phyloP scores from a whole-genome alignment of 1,139 yeast species.

The Hyphopichia khmerensis region DNA sequence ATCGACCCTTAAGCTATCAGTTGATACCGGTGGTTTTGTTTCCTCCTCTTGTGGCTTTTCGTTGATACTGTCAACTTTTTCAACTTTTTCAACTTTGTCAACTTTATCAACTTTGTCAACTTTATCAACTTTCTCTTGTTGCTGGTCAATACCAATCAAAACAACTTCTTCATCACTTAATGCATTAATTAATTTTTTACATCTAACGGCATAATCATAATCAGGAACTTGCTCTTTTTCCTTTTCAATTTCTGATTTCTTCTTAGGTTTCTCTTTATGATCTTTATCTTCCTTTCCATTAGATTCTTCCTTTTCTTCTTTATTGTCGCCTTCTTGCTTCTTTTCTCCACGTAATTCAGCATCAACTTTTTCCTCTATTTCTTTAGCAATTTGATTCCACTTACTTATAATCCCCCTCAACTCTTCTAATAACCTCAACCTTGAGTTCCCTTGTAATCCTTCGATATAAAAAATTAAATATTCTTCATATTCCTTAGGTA shows the following conservation, averaged over 20 bases:
- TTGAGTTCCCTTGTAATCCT: slow-evolving; percentile 74
- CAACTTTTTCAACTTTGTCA: slow-evolving; percentile 6
- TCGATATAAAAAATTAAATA: slow-evolving; percentile 59
- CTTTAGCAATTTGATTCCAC: slow-evolving; percentile 57
- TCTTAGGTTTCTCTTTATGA: slow-evolving; percentile 15
- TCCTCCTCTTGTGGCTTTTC: slow-evolving; percentile 8
- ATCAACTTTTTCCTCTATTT: slow-evolving; percentile 39
- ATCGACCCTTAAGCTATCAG: slow-evolving; percentile 15
- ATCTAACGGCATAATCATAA: slow-evolving; percentile 44
- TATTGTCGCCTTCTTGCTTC: slow-evolving; percentile 12
- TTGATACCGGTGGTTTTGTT: slow-evolving; percentile 1
- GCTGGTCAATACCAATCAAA: slow-evolving; percentile 32
- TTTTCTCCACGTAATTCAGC: slow-evolving; percentile 28
- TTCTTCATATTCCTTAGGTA: slow-evolving; percentile 56
- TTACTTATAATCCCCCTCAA: slow-evolving; percentile 45
- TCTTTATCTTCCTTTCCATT: slow-evolving; percentile 13
- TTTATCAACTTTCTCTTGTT: slow-evolving; percentile 8
- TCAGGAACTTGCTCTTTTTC: slow-evolving; percentile 16
- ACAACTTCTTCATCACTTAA: slow-evolving; percentile 37
- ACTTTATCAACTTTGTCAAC: slow-evolving; percentile 3
- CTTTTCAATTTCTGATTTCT: slow-evolving; percentile 7
- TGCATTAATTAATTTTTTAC: slow-evolving; percentile 33
- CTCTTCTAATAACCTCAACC: slow-evolving; percentile 55
- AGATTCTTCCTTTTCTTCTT: slow-evolving; percentile 7
- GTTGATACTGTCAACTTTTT: slow-evolving; percentile 8